These are phyloP conservation scores for Epithele typhae DNA, from an alignment of 768 basidiomycete species.

Conservation along the genomic window DNA sequence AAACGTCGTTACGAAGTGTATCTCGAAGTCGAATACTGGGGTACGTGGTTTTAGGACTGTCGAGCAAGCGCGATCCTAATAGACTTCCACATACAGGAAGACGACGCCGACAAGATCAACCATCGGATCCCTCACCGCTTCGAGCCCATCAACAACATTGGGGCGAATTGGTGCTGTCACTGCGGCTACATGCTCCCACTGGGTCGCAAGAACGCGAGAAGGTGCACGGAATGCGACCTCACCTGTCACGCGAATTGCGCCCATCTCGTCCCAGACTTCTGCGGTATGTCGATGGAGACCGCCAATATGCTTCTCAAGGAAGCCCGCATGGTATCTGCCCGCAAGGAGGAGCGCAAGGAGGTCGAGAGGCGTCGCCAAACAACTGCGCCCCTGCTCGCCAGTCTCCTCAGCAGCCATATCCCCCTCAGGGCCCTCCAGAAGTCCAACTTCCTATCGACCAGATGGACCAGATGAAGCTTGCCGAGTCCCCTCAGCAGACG, in stretches of 20 bases:
- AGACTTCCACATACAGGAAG: constrained; percentile 52
- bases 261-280: constrained; percentile 98
- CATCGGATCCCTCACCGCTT: constrained; percentile 99
- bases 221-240: constrained; percentile 93
- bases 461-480: constrained; percentile 21
- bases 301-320: constrained; percentile 90
- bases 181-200: constrained; percentile 98
- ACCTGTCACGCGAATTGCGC: constrained; percentile 98
- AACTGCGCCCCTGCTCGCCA: constrained; percentile 22
- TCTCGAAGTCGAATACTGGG: constrained; percentile 92
- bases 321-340: constrained; percentile 48
- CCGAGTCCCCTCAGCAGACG: constrained; percentile 11
- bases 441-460: constrained; percentile 11
- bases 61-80: neutral
- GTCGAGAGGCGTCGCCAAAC: constrained; percentile 31
- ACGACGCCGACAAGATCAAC: constrained; percentile 97
- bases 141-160: constrained; percentile 93
- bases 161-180: constrained; percentile 99
- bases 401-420: constrained; percentile 26
- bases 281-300: constrained; percentile 99
- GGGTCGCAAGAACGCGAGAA: constrained; percentile 93
- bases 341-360: constrained; percentile 73
- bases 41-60: constrained; percentile 44
- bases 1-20: constrained; percentile 99
- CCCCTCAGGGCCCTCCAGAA: constrained; percentile 14